Base-by-base conservation (phyloP, 169 alveolate species). In the Babesia sp. region DNA sequence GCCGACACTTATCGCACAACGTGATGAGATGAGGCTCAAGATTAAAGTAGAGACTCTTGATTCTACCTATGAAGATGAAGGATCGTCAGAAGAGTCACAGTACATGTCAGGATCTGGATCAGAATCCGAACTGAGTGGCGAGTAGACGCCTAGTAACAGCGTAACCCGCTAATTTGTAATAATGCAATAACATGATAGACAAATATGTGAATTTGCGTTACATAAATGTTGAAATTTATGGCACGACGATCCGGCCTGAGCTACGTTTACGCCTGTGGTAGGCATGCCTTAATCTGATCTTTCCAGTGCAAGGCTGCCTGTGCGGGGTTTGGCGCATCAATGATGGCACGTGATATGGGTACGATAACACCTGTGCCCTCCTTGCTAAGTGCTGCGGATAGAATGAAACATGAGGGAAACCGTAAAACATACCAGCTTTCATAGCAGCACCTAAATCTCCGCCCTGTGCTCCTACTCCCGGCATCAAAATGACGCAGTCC, bases 391-490 rank as follows among this genome's bases (percentile, higher is more conserved):
- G 79, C 89, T 79, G 74, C 39, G 20, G 1, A 20, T 22, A n/a
- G 6, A 6, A 12, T 24, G 8, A 70, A 41, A 9, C 31, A 51
- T 51, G 53, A 42, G 37, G 60, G 29, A n/a, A n/a, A n/a, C n/a
- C n/a, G n/a, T n/a, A n/a, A n/a, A 8, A 41, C 58, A 51, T 71
- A 68, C 93, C 93, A 69, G 75, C 61, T 41, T 46, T 76, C 45
- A 89, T 48, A 12, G 82, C 72, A 54, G 73, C 58, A 26, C 50
- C 71, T 29, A 89, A 71, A 55, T 89, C 91, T 12, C 91, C 93
- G 41, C 88, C 88, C 85, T 89, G 93, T 11, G 91, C 86, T 11
- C 93, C 93, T 46, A 89, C 50, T 22, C 93, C 93, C 28, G 93
- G 93, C 63, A 84, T 63, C 50, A 89, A 56, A 51, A 89, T 71